Base-by-base conservation (phyloP, 2,329 filamentous ascomycete genomes). In the Penicillium sp. region DNA sequence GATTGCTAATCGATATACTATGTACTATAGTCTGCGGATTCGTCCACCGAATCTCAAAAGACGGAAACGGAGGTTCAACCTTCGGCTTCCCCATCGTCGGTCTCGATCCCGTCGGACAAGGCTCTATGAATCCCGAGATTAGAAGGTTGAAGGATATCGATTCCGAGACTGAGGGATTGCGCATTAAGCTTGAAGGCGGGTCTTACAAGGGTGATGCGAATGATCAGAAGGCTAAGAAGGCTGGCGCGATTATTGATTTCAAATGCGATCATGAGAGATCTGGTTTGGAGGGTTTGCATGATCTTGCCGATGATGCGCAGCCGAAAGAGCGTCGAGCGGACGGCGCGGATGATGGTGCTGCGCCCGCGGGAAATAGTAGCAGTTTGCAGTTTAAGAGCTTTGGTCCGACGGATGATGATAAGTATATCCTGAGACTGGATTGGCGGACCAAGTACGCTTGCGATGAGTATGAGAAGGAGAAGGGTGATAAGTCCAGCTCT, bases 361-460 rank as follows among this genome's bases (percentile, higher is more conserved):
- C 53, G 50, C 57, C 58, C 10, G 55, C 58, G 27, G 27, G 39
- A 2, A 48, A 37, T 25, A 62, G 62, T 9, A 79, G 83, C 59
- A 87, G 87, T 55, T 75, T 97, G 52, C 76, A 86, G 51, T 95
- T 90, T 72, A 78, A 88, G 51, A 83, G 85, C 61, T 96, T 93
- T 70, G 80, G 60, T 2, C 61, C 82, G 44, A 77, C 78, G 16
- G 80, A 79, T 46, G 76, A 83, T 31, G 73, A 78, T 22, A 69
- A 77, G 1, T 80, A 82, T 51, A 80, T 89, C 10, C 71, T 97
- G 56, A 81, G 84, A 46, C 69, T 97, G 64, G 84, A 87, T 30
- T 99, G 92, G 92, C 76, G 80, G 65, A 96, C 92, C 12, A 89
- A 92, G 69, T 84, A 89, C 65, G 92, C 89, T 0, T 97, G 93